phyloP scores from a whole-genome alignment of 192 early-diverging fungal species.

The Chytriomyces confervae region DNA sequence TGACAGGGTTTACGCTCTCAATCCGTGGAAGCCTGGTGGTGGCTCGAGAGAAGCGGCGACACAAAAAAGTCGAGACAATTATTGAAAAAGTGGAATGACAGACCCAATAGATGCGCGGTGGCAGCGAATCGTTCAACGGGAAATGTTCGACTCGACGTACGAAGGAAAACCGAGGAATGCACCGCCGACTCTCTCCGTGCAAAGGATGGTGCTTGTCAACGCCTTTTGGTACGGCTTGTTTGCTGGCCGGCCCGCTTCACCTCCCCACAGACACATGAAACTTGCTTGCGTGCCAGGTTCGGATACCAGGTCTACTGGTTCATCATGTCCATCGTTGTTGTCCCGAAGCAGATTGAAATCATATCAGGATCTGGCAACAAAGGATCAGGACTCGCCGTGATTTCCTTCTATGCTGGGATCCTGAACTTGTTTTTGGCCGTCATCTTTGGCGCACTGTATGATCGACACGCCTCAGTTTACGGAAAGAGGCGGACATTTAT shows the following conservation, averaged over 20 bases:
- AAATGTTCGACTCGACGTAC: too few species aligned
- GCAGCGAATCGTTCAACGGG: too few species aligned
- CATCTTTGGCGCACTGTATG: slow-evolving; percentile 49
- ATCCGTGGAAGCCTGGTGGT: too few species aligned
- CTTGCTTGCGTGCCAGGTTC: background rate
- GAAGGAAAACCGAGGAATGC: too few species aligned
- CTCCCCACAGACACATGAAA: background rate
- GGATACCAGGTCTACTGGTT: slow-evolving; percentile 53
- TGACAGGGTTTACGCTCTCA: too few species aligned
- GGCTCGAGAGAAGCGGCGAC: too few species aligned
- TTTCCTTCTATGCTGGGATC: slow-evolving; percentile 43
- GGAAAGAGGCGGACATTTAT: slow-evolving; percentile 44
- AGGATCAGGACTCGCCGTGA: slow-evolving; percentile 44
- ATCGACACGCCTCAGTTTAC: slow-evolving; percentile 34
- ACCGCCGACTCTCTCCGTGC: background rate
- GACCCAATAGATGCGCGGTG: too few species aligned
- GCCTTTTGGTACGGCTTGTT: slow-evolving; percentile 45
- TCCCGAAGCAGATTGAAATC: slow-evolving; percentile 42
- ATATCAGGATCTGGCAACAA: slow-evolving; percentile 48
- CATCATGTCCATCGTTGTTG: slow-evolving; percentile 43
- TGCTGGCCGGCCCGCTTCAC: background rate
- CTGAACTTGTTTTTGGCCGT: slow-evolving; percentile 47
- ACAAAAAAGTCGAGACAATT: too few species aligned
- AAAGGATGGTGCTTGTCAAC: slow-evolving; percentile 30
- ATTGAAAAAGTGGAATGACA: too few species aligned